Evolutionary conservation across 371 early-diverging fungal genomes (phyloP).

Genomic region (Homolaphlyctis polyrhiza): DNA sequence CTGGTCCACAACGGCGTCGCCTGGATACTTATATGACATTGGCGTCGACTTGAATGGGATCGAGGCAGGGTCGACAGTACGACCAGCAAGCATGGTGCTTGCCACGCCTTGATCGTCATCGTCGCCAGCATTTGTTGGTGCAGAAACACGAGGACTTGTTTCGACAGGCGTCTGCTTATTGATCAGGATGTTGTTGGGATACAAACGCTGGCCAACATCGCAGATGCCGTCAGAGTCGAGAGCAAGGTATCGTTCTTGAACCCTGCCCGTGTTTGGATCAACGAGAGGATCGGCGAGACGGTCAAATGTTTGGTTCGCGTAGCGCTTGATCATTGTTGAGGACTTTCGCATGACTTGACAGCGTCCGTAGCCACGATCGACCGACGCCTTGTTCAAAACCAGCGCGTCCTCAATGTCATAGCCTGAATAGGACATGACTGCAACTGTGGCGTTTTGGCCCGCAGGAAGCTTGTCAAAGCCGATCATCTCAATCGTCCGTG

Average conservation of each 20-base stretch:
- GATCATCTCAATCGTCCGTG: constrained; percentile 96
- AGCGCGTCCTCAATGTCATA: constrained; percentile 99
- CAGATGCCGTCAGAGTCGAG: constrained; percentile 89
- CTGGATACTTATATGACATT: constrained; percentile 81
- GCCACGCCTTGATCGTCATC: constrained; percentile 7
- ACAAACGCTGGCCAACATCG: constrained; percentile 77
- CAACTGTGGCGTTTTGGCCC: constrained; percentile 99
- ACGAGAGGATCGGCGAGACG: constrained; percentile 72
- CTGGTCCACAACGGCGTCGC: constrained; percentile 78
- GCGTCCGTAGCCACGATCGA: constrained; percentile 99
- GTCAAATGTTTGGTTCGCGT: constrained; percentile 87
- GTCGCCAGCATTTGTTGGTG: constrained; percentile 9
- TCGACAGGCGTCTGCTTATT: constrained; percentile 88
- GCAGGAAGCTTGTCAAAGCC: constrained; percentile 97
- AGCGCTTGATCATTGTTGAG: constrained; percentile 69
- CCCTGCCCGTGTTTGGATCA: constrained; percentile 22
- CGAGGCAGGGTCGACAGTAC: constrained; percentile 30
- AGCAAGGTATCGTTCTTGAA: constrained; percentile 53
- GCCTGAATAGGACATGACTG: constrained; percentile 99
- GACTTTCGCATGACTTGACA: constrained; percentile 95
- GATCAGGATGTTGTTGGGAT: constrained; percentile 62
- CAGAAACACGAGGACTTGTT: constrained; percentile 55
- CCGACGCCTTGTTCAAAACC: constrained; percentile 94
- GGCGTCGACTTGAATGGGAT: constrained; percentile 75
- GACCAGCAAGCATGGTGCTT: background rate